Conservation (phyloP, 2,329 filamentous ascomycete genomes). For the Colletotrichum navitas region DNA sequence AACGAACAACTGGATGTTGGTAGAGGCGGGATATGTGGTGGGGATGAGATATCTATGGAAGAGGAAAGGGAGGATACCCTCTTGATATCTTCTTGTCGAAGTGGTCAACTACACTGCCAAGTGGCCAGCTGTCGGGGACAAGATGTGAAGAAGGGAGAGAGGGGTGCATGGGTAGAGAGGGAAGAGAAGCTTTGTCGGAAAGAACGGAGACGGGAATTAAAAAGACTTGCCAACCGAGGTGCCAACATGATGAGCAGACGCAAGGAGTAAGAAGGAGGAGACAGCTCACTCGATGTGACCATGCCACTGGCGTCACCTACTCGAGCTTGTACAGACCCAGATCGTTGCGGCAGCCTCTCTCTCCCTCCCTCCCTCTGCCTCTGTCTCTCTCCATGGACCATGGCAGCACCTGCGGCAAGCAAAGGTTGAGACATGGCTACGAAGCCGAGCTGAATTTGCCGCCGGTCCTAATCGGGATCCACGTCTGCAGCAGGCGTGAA, state of each 20-base stretch:
- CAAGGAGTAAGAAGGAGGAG: conserved; percentile 27
- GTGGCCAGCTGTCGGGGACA: conserved; percentile 6
- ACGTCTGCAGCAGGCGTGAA: conserved; percentile 35
- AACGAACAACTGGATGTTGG: conserved; percentile 18
- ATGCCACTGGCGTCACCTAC: conserved; percentile 28
- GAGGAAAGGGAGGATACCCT: conserved; percentile 14
- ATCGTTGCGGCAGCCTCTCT: conserved; percentile 23
- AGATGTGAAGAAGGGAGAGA: conserved; percentile 23
- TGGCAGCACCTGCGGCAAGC: conserved; percentile 26
- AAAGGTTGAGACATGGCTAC: conserved; percentile 40
- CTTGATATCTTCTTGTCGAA: conserved; percentile 34
- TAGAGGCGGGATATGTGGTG: background rate
- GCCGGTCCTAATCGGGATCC: conserved; percentile 37
- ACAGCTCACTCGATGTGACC: conserved; percentile 31
- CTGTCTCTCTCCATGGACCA: background rate
- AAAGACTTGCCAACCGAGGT: conserved; percentile 38
- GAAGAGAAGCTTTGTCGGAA: conserved; percentile 3
- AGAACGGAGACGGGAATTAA: conserved; percentile 38
- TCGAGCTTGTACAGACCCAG: conserved; percentile 33
- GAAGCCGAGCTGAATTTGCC: conserved; percentile 12
- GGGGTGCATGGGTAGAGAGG: conserved; percentile 19
- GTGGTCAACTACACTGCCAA: conserved; percentile 34
- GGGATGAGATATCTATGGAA: background rate
- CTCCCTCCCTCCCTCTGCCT: background rate
- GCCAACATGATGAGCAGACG: conserved; percentile 36